phyloP scores from a whole-genome alignment of 148 eudicot genomes.

The Pouteria glomerata region DNA sequence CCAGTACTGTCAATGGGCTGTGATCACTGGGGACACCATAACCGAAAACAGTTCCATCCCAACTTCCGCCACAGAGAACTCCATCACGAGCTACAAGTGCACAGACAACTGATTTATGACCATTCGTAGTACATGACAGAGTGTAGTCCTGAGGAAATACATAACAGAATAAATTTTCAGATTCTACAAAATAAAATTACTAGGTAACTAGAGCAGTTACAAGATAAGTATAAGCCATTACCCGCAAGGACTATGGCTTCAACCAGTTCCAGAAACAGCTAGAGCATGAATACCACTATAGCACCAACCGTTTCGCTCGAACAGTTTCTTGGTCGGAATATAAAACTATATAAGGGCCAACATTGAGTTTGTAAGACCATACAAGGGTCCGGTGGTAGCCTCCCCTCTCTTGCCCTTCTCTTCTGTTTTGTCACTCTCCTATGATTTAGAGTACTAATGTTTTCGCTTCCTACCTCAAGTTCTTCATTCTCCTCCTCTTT shows the following conservation, averaged over 20 bases:
- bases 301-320: slow-evolving; percentile 86
- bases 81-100: slow-evolving; percentile 52
- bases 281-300: slow-evolving; percentile 91
- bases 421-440: too few relatives aligned
- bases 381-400: neutral
- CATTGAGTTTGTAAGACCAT: too few relatives aligned
- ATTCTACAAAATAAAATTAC: neutral
- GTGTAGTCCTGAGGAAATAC: slow-evolving; percentile 50
- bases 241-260: slow-evolving; percentile 85
- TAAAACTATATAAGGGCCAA: neutral
- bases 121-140: slow-evolving; percentile 61
- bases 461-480: too few relatives aligned
- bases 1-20: slow-evolving; percentile 63
- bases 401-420: neutral
- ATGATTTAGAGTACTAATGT: too few relatives aligned
- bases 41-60: slow-evolving; percentile 88
- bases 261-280: slow-evolving; percentile 66
- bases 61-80: slow-evolving; percentile 87
- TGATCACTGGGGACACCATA: slow-evolving; percentile 89
- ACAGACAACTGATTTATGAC: slow-evolving; percentile 87
- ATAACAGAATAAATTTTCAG: neutral
- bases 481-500: neutral
- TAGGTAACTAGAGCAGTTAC: neutral
- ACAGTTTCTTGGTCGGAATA: slow-evolving; percentile 52
- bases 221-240: slow-evolving; percentile 12